Conservation (phyloP, 1,284 basidiomycete genomes). For the Tetrapyrgos nigripes region DNA sequence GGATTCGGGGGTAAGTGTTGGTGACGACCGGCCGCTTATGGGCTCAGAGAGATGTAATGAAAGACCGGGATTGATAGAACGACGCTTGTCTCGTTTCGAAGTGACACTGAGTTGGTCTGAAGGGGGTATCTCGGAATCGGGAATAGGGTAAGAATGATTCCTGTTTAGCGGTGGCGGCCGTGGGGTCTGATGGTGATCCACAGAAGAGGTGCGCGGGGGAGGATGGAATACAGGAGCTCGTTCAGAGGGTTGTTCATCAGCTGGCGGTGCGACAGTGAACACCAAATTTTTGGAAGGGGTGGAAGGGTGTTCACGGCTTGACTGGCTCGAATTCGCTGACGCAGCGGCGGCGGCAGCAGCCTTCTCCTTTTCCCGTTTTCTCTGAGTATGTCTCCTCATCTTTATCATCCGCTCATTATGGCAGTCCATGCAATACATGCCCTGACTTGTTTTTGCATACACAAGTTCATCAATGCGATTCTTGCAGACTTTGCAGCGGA, state of each 20-base stretch:
- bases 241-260: slow-evolving; percentile 11
- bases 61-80: slow-evolving; percentile 54
- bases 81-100: slow-evolving; percentile 46
- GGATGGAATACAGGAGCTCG: slow-evolving; percentile 17
- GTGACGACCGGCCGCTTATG: slow-evolving; percentile 27
- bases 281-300: slow-evolving; percentile 36
- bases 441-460: slow-evolving; percentile 97
- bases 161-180: slow-evolving; percentile 35
- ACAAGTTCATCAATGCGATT: slow-evolving; percentile 97
- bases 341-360: slow-evolving; percentile 41
- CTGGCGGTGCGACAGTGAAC: slow-evolving; percentile 48
- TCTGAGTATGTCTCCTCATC: slow-evolving; percentile 89
- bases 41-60: slow-evolving; percentile 23
- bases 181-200: slow-evolving; percentile 15
- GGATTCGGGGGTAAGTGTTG: slow-evolving; percentile 41
- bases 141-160: slow-evolving; percentile 18
- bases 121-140: not conserved
- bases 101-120: slow-evolving; percentile 15
- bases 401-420: slow-evolving; percentile 97
- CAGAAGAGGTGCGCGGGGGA: slow-evolving; percentile 23
- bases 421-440: slow-evolving; percentile 99
- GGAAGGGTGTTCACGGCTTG: slow-evolving; percentile 28
- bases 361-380: slow-evolving; percentile 61
- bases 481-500: slow-evolving; percentile 96
- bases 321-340: slow-evolving; percentile 42